Conservation (phyloP, 2,329 filamentous ascomycete species). For the Ophiosphaerella narmari region DNA sequence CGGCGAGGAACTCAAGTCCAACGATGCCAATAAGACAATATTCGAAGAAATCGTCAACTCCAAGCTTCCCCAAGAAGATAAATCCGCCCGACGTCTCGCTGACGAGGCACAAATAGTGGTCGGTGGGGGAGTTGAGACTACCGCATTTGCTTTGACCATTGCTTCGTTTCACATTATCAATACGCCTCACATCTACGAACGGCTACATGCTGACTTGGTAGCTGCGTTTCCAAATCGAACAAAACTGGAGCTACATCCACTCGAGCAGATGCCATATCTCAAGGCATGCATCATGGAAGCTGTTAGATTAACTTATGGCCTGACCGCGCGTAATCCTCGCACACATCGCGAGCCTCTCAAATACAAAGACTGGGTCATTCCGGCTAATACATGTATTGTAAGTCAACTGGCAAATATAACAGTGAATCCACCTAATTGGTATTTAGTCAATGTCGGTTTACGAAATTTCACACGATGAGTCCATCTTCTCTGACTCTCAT, state of each 20-base stretch:
- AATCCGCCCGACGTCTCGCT: conserved; percentile 42
- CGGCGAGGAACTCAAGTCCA: conserved; percentile 36
- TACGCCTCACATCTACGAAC: conserved; percentile 34
- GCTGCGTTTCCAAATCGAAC: conserved; percentile 31
- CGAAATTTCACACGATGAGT: conserved; percentile 41
- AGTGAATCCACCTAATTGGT: too few relatives aligned
- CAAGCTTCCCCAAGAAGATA: conserved; percentile 41
- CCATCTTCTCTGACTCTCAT: conserved; percentile 44
- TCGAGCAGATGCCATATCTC: conserved; percentile 35
- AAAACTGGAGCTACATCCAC: conserved; percentile 23
- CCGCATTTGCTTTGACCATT: conserved; percentile 37
- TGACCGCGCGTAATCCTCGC: conserved; percentile 46
- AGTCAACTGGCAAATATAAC: not conserved
- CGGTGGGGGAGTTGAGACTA: conserved; percentile 48
- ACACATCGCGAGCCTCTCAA: conserved; percentile 26
- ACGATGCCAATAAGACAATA: conserved; percentile 40
- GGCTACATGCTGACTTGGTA: conserved; percentile 38
- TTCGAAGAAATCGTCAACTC: conserved; percentile 41
- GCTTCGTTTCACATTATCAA: conserved; percentile 42
- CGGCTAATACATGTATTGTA: conserved; percentile 41
- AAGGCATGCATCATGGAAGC: conserved; percentile 37
- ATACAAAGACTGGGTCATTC: conserved; percentile 38
- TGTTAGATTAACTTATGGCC: conserved; percentile 45
- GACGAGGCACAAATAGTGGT: conserved; percentile 47
- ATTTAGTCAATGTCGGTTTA: conserved; percentile 40